phyloP scores from a whole-genome alignment of 2,329 filamentous ascomycete genomes.

The Zymoseptoria crescenta region DNA sequence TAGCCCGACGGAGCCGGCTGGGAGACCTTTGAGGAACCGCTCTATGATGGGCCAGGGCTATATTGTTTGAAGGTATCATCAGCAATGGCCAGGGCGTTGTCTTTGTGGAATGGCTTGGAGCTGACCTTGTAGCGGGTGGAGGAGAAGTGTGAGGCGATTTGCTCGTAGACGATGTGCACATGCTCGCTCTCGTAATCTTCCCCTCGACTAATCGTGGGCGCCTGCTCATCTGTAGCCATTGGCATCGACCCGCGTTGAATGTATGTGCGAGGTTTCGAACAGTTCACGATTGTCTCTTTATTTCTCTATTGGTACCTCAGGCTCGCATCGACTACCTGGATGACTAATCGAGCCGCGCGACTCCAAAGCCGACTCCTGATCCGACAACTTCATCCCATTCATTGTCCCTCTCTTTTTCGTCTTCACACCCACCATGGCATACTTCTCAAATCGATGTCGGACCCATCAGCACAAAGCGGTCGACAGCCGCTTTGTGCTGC shows the following conservation, averaged over 20 bases:
- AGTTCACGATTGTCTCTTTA: too few relatives aligned
- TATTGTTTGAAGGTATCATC: slow-evolving; percentile 35
- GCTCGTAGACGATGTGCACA: slow-evolving; percentile 86
- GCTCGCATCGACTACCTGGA: too few relatives aligned
- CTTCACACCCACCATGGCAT: neutral
- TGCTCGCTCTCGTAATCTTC: slow-evolving; percentile 72
- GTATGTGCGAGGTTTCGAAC: too few relatives aligned
- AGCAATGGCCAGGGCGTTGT: slow-evolving; percentile 30
- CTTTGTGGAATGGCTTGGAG: neutral
- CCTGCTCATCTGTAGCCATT: neutral
- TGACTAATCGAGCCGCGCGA: too few relatives aligned
- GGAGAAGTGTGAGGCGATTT: slow-evolving; percentile 78
- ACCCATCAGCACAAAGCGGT: neutral
- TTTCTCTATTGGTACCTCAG: too few relatives aligned
- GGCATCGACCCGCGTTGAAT: neutral
- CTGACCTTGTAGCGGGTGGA: slow-evolving; percentile 63
- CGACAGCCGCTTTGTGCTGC: neutral
- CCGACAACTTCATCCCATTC: neutral
- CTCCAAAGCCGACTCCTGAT: neutral
- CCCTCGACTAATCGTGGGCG: slow-evolving; percentile 23
- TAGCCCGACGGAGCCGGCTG: slow-evolving; percentile 68
- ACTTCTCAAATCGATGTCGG: neutral
- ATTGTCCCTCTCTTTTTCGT: neutral
- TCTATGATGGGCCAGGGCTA: slow-evolving; percentile 89
- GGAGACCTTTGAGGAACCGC: slow-evolving; percentile 60